Percentiles rank a stretch among this genome's conserved stretches.
Conservation (phyloP, 2,329 filamentous ascomycete genomes). For the Cadophora malorum region DNA sequence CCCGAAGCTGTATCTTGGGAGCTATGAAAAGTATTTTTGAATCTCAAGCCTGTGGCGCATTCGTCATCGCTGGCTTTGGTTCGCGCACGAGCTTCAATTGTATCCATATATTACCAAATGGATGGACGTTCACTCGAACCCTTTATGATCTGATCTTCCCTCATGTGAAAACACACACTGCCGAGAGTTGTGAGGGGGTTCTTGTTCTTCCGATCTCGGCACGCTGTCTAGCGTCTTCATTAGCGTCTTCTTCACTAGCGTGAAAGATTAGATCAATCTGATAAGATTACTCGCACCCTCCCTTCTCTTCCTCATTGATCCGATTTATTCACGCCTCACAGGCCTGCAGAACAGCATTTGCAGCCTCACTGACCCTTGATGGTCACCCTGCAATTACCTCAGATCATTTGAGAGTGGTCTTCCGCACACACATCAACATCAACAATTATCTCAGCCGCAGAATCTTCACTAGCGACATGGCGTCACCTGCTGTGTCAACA, state of each 20-base stretch:
- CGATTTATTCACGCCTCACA: slow-evolving; percentile 2
- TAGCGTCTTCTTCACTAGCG: background rate
- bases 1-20: background rate
- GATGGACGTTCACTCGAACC: background rate
- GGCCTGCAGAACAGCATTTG: slow-evolving; percentile 12
- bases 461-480: slow-evolving; percentile 41
- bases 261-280: slow-evolving; percentile 9
- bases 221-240: background rate
- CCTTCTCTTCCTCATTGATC: slow-evolving; percentile 1
- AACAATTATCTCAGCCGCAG: background rate
- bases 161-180: slow-evolving; percentile 2
- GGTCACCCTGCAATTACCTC: slow-evolving; percentile 16
- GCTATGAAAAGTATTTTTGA: background rate
- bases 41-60: background rate
- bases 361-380: slow-evolving; percentile 16
- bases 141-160: background rate
- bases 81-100: background rate
- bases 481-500: slow-evolving; percentile 48
- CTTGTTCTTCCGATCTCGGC: slow-evolving; percentile 3
- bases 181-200: slow-evolving; percentile 2
- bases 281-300: slow-evolving; percentile 19
- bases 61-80: background rate
- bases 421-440: background rate
- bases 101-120: background rate
- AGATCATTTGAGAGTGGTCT: background rate